Conservation (phyloP, 306 rosid genomes). For the Geum urbanum region DNA sequence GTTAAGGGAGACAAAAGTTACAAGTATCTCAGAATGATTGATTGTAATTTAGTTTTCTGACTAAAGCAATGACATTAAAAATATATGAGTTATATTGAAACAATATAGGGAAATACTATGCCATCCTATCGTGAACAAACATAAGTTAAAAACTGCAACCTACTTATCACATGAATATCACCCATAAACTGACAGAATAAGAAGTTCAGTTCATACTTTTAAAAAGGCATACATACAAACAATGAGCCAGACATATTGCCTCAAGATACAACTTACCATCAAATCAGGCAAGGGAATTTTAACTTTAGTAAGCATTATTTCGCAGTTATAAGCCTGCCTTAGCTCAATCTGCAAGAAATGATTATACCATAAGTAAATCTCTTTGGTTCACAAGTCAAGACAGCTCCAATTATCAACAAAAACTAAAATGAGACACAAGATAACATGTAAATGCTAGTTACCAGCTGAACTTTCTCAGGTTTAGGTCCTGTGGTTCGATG, state of each 20-base stretch:
- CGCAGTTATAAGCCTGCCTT: slow-evolving; percentile 95
- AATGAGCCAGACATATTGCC: neutral
- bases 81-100: no score
- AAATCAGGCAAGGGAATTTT: slow-evolving; percentile 89
- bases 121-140: no score
- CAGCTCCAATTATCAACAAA: neutral
- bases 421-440: neutral
- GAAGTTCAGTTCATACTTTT: slow-evolving; percentile 25
- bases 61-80: no score
- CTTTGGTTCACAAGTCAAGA: neutral
- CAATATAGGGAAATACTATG: no score
- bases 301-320: slow-evolving; percentile 96
- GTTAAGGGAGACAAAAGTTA: neutral
- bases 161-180: no score
- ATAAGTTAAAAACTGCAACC: no score
- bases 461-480: slow-evolving; percentile 89
- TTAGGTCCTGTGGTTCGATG: slow-evolving; percentile 51
- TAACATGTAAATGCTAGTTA: slow-evolving; percentile 31
- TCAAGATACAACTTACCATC: slow-evolving; percentile 62
- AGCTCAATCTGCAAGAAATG: slow-evolving; percentile 78
- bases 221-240: slow-evolving; percentile 18
- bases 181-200: neutral
- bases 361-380: neutral
- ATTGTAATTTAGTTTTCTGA: no score
- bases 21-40: neutral